Percentiles rank a stretch among this genome's conserved stretches.
Conservation (phyloP, 164 flowering plant genomes). For the Liquidambar formosana region DNA sequence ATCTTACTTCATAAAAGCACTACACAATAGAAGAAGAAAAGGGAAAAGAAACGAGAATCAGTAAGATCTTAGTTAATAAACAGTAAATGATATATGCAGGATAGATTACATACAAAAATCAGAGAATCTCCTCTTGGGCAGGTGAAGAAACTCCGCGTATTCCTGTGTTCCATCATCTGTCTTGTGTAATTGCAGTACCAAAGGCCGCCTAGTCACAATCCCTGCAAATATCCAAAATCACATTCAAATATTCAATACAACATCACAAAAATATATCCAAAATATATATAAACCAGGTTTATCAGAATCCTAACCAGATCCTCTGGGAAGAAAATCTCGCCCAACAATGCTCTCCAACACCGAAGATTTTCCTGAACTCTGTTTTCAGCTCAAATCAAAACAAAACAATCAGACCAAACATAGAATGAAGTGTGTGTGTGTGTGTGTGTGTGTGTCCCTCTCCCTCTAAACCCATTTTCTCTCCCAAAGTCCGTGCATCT, state of each 20-base stretch:
- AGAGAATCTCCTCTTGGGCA: slow-evolving; percentile 42
- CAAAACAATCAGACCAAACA: not conserved
- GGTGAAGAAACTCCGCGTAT: slow-evolving; percentile 60
- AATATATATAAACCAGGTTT: not conserved
- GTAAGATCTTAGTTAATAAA: not conserved
- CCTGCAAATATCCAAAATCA: slow-evolving; percentile 39
- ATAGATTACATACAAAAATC: slow-evolving; percentile 45
- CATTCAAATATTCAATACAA: not conserved
- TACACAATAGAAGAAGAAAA: not conserved
- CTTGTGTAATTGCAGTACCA: slow-evolving; percentile 67
- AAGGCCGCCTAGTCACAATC: slow-evolving; percentile 67
- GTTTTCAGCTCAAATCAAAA: slow-evolving; percentile 20
- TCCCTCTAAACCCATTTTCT: no score
- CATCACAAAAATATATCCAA: not conserved
- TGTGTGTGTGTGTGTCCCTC: no score
- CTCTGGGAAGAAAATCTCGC: slow-evolving; percentile 81
- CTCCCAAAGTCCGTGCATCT: not conserved
- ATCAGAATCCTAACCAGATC: slow-evolving; percentile 54
- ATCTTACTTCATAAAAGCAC: no score
- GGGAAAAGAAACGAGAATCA: not conserved
- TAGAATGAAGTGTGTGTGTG: no score
- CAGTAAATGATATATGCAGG: not conserved
- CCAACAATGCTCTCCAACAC: slow-evolving; percentile 87
- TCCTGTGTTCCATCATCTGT: slow-evolving; percentile 51
- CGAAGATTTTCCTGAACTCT: slow-evolving; percentile 90